Percentiles rank a stretch among this genome's conserved stretches.
phyloP scores from a whole-genome alignment of 176 grass and related monocot species.

The Microstegium vimineum region DNA sequence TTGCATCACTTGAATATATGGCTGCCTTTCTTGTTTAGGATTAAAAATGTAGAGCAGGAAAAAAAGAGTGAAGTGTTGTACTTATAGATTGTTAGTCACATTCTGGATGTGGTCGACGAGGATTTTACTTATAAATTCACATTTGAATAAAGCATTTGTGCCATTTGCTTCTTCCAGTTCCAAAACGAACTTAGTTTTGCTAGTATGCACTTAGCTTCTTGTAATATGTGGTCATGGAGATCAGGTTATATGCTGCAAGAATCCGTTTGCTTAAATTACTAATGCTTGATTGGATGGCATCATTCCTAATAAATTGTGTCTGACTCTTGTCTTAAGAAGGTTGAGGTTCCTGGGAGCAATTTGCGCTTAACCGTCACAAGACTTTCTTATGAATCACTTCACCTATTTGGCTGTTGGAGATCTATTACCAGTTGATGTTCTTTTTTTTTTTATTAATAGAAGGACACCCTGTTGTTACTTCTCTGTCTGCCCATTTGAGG shows the following conservation, averaged over 20 bases:
- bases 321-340: background rate
- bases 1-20: conserved; percentile 8
- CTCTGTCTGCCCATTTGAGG: background rate
- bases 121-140: background rate
- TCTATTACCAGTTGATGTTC: conserved; percentile 13
- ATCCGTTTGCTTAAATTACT: background rate
- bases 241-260: background rate
- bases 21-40: background rate
- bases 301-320: conserved; percentile 3
- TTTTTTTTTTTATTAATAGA: conserved; percentile 12
- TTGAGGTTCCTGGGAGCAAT: background rate
- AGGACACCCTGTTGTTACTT: background rate
- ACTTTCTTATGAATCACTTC: background rate
- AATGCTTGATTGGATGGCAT: background rate
- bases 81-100: background rate
- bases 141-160: background rate
- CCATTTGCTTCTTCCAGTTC: background rate
- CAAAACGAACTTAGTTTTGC: background rate
- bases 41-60: background rate
- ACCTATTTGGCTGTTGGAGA: background rate
- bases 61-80: background rate
- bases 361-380: background rate
- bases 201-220: conserved; percentile 2
- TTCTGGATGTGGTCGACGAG: background rate
- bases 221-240: background rate